Evolutionary conservation across 495 filamentous ascomycete genomes (phyloP).

Genomic region (Neurospora pannonica): DNA sequence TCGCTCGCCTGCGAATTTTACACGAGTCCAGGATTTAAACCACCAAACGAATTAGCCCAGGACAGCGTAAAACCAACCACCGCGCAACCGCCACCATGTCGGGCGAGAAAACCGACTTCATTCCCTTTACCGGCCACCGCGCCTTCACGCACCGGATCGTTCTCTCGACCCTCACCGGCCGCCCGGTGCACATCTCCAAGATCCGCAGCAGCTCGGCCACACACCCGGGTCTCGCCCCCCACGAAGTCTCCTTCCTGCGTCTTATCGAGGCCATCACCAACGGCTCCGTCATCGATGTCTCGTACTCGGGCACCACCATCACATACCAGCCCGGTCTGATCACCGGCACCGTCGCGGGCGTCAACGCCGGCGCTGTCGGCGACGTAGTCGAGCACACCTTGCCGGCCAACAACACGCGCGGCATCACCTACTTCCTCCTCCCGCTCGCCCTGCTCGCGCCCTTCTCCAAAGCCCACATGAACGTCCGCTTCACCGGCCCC

Average conservation of each 20-base stretch:
- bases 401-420: conserved; percentile 61
- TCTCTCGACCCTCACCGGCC: conserved; percentile 83
- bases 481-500: conserved; percentile 77
- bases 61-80: background rate
- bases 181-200: conserved; percentile 80
- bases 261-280: conserved; percentile 93
- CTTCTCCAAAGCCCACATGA: conserved; percentile 81
- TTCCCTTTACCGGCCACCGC: conserved; percentile 70
- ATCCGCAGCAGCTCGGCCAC: conserved; percentile 80
- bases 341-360: conserved; percentile 62
- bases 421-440: conserved; percentile 86
- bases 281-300: conserved; percentile 88
- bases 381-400: conserved; percentile 72
- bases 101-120: conserved; percentile 35
- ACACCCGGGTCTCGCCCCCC: conserved; percentile 75
- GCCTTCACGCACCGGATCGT: conserved; percentile 76
- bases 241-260: conserved; percentile 92
- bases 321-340: conserved; percentile 89
- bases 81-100: conserved; percentile 26
- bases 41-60: background rate
- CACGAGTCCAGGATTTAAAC: background rate
- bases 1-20: background rate
- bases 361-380: conserved; percentile 48
- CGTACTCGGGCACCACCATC: conserved; percentile 85
- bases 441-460: conserved; percentile 85